phyloP scores from a whole-genome alignment of 306 rosid species.

The Dryas octopetala region DNA sequence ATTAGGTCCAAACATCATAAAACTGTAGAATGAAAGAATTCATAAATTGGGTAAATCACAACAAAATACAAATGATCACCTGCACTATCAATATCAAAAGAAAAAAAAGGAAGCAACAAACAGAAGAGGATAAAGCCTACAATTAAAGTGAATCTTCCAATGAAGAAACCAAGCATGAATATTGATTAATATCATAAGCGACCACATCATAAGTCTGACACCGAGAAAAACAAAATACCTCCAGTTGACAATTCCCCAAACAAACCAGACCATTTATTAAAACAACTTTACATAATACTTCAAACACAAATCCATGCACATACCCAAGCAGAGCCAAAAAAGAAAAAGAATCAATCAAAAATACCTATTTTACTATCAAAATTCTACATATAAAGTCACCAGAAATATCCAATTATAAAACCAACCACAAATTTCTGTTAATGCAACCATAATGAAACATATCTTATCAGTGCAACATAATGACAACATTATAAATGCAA shows the following conservation, averaged over 20 bases:
- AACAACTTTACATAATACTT: neutral
- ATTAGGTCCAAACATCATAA: neutral
- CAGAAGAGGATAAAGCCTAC: neutral
- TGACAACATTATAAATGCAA: neutral
- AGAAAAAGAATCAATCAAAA: neutral
- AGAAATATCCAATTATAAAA: too few species aligned
- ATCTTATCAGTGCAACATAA: neutral
- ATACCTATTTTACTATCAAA: neutral
- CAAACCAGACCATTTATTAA: neutral
- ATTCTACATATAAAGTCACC: too few species aligned
- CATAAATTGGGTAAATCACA: too few species aligned
- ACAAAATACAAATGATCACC: too few species aligned
- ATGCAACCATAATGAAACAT: neutral
- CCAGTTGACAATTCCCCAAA: neutral
- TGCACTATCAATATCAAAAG: too few species aligned
- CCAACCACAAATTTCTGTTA: too few species aligned
- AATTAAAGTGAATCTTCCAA: neutral
- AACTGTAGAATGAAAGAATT: neutral
- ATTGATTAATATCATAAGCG: neutral
- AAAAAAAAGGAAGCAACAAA: too few species aligned
- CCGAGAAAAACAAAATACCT: neutral
- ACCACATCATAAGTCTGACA: neutral
- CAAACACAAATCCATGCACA: neutral
- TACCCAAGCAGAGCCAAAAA: too few species aligned
- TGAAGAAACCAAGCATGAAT: neutral